Evolutionary conservation across 73 alveolate genomes (phyloP).

Genomic region (Stentor coeruleus): DNA sequence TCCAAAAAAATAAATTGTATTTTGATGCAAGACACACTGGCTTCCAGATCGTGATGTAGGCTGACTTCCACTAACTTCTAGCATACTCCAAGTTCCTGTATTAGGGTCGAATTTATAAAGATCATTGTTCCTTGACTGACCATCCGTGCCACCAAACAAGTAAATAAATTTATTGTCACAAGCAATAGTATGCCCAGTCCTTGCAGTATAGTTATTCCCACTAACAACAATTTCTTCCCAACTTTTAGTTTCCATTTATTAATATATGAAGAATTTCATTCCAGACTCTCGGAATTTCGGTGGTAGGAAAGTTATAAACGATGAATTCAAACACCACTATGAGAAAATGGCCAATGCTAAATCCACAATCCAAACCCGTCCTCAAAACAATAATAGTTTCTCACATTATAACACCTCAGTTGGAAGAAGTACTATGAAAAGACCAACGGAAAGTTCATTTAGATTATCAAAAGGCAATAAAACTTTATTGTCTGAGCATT

Average conservation of each 20-base stretch:
- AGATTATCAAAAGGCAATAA: neutral
- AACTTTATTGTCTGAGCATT: neutral
- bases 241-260: neutral
- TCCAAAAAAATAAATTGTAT: slow-evolving; percentile 63
- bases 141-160: slow-evolving; percentile 66
- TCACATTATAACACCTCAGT: too few species aligned
- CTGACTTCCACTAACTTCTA: slow-evolving; percentile 45
- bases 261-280: slow-evolving; percentile 8
- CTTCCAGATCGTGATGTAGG: slow-evolving; percentile 68
- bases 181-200: slow-evolving; percentile 55
- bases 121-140: slow-evolving; percentile 56
- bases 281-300: slow-evolving; percentile 18
- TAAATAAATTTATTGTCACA: slow-evolving; percentile 40
- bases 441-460: neutral
- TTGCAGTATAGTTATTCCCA: slow-evolving; percentile 32
- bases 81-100: slow-evolving; percentile 37
- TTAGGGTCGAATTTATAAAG: slow-evolving; percentile 37
- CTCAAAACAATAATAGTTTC: neutral
- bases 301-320: neutral
- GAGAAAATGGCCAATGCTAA: neutral
- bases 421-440: neutral
- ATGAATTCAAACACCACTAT: neutral
- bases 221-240: neutral
- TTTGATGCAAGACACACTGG: slow-evolving; percentile 40
- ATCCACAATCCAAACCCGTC: neutral